phyloP scores from a whole-genome alignment of 257 asterid species.

The Solanum verrucosum region DNA sequence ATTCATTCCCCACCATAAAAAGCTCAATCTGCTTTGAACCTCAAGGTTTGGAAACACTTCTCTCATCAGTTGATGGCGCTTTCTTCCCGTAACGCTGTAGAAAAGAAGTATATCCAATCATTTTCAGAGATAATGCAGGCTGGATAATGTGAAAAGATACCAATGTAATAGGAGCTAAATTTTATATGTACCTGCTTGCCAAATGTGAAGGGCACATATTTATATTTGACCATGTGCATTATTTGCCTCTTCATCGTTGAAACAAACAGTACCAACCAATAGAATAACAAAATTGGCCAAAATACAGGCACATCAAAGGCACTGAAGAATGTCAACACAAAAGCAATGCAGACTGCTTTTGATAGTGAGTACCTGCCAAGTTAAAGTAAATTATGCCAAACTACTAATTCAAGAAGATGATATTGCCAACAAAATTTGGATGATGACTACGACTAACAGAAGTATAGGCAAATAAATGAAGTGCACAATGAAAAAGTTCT shows the following conservation, averaged over 20 bases:
- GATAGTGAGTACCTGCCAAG: constrained; percentile 73
- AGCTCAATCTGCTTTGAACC: constrained; percentile 27
- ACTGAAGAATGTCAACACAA: constrained; percentile 84
- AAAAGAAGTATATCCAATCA: neutral
- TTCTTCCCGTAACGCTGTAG: constrained; percentile 87
- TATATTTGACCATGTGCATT: constrained; percentile 93
- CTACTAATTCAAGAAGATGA: neutral
- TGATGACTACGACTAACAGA: neutral
- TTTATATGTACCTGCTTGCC: constrained; percentile 75
- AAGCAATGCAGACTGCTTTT: constrained; percentile 71
- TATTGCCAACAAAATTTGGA: neutral
- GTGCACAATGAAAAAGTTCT: neutral
- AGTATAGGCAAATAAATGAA: neutral
- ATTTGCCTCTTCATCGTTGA: constrained; percentile 97
- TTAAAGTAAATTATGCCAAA: constrained; percentile 5
- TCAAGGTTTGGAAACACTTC: constrained; percentile 44
- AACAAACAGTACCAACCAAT: constrained; percentile 75
- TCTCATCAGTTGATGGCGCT: constrained; percentile 48
- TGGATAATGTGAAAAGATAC: neutral
- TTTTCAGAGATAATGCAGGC: neutral
- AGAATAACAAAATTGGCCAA: constrained; percentile 95
- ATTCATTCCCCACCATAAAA: constrained; percentile 16
- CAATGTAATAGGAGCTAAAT: neutral
- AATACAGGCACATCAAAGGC: constrained; percentile 96
- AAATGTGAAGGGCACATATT: constrained; percentile 83